Evolutionary conservation across 1,139 yeast species (phyloP), one percentile per base, ranked within the genome.

Genomic region (Pichia sp.): DNA sequence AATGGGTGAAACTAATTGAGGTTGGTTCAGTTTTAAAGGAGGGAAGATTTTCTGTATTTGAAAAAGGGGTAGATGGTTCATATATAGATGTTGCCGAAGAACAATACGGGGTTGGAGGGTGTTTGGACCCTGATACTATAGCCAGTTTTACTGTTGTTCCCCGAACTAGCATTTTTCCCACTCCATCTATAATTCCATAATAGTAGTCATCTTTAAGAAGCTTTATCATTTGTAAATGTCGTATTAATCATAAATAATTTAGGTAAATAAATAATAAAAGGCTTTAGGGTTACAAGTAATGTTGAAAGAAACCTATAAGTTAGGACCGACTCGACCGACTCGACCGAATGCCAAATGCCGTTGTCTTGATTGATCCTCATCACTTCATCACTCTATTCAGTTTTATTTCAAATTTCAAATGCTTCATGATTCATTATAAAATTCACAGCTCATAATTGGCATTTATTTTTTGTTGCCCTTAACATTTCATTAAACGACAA

Each of bases 31-130:
- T 57, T 27, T 58, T 75, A 5, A 50, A 59, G 22, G 59, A 69
- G 35, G 79, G 78, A 2, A 63, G 67, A 34, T 62, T 78, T 4
- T 72, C 77, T 51, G 69, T 67, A 0, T 54, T 67, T 43, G 68
- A 67, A 12, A 11, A 32, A 32, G 8, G 26, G 5, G n/a, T 10
- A 3, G 53, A 10, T 29, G 45, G 39, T 3, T 2, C 16, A 16
- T 16, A 16, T 16, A 16, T 16, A 16, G 55, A 58, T 37, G 48
- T 52, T 6, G 58, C 62, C 3, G 60, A 59, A 16, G 32, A 40
- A 4, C 39, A 51, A 10, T 59, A 56, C 34, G 62, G 62, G n/a
- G 32, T 40, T 4, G 45, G 30, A 3, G 34, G n/a, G 3, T 10
- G 24, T 22, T 9, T 2, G 1, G 42, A 41, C 7, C 8, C 16